Percentiles rank a stretch among this genome's conserved stretches.
Conservation (phyloP, 116 monocot genomes). For the Posidonia oceanica region DNA sequence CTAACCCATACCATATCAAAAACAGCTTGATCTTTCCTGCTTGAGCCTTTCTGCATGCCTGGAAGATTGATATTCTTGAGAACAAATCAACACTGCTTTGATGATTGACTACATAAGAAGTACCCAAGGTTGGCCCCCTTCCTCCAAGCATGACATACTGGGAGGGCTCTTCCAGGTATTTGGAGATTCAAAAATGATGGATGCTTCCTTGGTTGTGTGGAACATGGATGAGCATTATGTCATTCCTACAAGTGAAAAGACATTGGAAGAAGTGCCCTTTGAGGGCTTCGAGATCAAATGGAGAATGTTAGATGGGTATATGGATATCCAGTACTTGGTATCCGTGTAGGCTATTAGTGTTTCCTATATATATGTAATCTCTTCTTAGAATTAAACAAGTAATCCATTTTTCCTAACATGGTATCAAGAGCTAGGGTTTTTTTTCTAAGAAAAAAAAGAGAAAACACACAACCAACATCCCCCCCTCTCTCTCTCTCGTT, state of each 20-base stretch:
- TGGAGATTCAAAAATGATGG: neutral
- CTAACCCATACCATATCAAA: too few species aligned
- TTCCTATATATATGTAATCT: too few species aligned
- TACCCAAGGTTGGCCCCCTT: neutral
- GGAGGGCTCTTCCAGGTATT: neutral
- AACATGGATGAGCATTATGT: neutral
- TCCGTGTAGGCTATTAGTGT: too few species aligned
- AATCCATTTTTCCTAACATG: too few species aligned
- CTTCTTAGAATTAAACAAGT: too few species aligned
- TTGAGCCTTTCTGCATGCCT: neutral
- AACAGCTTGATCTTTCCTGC: too few species aligned
- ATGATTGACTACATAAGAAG: neutral
- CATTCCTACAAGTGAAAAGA: constrained; percentile 3
- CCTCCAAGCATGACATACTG: neutral
- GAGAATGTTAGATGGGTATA: neutral
- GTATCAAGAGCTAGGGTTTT: too few species aligned
- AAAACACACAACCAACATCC: too few species aligned
- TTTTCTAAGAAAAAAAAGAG: too few species aligned
- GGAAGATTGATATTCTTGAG: neutral
- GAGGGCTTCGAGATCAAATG: neutral
- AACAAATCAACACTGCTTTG: neutral
- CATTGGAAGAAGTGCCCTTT: neutral
- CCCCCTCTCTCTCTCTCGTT: too few species aligned
- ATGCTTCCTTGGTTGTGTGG: neutral
- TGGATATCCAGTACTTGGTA: too few species aligned